These are phyloP conservation scores for Yarrowia bubula DNA, from an alignment of 805 yeast genomes.

Conservation along the genomic window DNA sequence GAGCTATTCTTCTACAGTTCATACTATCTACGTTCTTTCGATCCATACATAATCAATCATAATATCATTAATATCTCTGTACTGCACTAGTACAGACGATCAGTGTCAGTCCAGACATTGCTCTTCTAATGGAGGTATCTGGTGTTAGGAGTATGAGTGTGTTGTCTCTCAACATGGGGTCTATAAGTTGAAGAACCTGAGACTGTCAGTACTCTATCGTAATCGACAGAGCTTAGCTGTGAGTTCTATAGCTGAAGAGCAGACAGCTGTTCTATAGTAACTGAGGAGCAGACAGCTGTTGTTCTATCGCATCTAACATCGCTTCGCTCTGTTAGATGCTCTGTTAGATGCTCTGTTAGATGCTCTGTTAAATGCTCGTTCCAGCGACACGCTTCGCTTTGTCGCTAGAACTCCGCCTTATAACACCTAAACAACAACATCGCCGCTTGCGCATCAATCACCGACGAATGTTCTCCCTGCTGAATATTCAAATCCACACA, in stretches of 20 bases:
- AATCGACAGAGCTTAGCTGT: too few relatives aligned
- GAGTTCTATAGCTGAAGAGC: too few relatives aligned
- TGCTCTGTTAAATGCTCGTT: too few relatives aligned
- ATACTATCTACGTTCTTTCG: too few relatives aligned
- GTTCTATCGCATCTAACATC: background rate
- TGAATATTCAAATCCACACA: constrained; percentile 64
- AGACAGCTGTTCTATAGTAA: too few relatives aligned
- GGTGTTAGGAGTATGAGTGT: too few relatives aligned
- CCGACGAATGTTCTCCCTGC: constrained; percentile 74
- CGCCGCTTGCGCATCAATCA: constrained; percentile 86
- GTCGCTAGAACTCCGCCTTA: constrained; percentile 40
- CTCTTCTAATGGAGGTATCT: background rate
- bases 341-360: background rate
- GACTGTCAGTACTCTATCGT: too few relatives aligned
- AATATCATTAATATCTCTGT: background rate
- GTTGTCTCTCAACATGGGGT: too few relatives aligned
- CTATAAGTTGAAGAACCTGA: too few relatives aligned
- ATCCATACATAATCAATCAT: background rate
- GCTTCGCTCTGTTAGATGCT: background rate
- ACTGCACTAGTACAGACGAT: constrained; percentile 5
- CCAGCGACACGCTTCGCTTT: too few relatives aligned
- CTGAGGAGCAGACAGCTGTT: too few relatives aligned
- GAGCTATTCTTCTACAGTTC: too few relatives aligned
- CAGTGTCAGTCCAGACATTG: background rate
- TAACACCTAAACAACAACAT: constrained; percentile 72